phyloP scores from a whole-genome alignment of 2,329 filamentous ascomycete genomes.

The Fonsecaea multimorphosa region DNA sequence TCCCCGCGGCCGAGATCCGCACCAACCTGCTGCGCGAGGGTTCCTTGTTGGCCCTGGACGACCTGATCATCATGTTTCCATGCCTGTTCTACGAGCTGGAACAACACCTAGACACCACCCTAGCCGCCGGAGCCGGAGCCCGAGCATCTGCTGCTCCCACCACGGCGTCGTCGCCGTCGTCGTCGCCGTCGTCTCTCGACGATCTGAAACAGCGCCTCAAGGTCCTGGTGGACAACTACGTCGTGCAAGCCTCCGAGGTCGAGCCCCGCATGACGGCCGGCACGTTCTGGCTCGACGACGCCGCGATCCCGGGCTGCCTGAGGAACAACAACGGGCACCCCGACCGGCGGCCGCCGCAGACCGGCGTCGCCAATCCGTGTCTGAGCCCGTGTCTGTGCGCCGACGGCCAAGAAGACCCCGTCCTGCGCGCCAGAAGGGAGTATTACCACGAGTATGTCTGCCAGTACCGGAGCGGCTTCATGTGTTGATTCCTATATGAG shows the following conservation, averaged over 20 bases:
- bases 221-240: constrained; percentile 26
- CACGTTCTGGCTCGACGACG: constrained; percentile 23
- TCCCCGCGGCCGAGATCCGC: constrained; percentile 9
- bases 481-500: constrained; percentile 22
- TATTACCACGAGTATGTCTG: constrained; percentile 32
- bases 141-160: too few relatives aligned
- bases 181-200: not conserved
- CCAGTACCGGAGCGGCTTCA: constrained; percentile 30
- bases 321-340: constrained; percentile 7
- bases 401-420: not conserved
- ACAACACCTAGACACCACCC: not conserved
- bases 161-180: not conserved
- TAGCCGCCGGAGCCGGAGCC: too few relatives aligned
- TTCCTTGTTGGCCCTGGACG: not conserved
- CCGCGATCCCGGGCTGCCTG: constrained; percentile 4
- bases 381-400: constrained; percentile 1
- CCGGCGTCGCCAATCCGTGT: too few relatives aligned
- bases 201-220: constrained; percentile 5
- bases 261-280: constrained; percentile 30
- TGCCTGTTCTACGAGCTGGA: constrained; percentile 8
- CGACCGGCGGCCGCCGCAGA: not conserved
- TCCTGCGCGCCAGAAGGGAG: constrained; percentile 9
- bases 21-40: not conserved
- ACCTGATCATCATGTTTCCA: constrained; percentile 1
- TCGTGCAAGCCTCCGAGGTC: constrained; percentile 12